Percentiles rank a stretch among this genome's conserved stretches.
Evolutionary conservation across 1,284 basidiomycete species (phyloP).

Genomic region (Ceratobasidium sp.): DNA sequence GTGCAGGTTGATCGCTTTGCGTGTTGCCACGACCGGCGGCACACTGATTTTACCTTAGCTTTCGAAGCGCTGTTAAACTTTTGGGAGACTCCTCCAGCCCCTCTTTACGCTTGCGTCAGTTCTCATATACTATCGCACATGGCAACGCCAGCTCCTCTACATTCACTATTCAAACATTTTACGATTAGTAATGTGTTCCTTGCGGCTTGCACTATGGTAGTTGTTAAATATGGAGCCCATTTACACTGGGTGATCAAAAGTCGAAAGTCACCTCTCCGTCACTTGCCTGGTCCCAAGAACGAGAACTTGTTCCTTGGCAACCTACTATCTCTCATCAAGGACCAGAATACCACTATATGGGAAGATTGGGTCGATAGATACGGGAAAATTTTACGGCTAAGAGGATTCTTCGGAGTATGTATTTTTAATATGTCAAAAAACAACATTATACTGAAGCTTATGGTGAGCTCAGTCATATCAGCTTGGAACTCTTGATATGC

Average conservation of each 20-base stretch:
- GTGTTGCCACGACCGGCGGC: background rate
- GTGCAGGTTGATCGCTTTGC: background rate
- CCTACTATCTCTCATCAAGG: slow-evolving; percentile 2
- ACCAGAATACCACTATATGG: background rate
- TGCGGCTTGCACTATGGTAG: background rate
- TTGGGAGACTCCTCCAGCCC: background rate
- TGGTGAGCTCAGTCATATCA: slow-evolving; percentile 2
- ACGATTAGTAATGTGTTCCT: background rate
- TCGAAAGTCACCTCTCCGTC: slow-evolving; percentile 27
- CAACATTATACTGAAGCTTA: background rate
- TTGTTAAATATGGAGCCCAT: background rate
- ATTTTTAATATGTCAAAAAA: background rate
- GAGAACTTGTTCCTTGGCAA: slow-evolving; percentile 36
- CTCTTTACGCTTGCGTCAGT: background rate
- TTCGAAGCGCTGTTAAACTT: background rate
- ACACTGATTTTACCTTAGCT: background rate
- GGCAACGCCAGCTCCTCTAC: background rate
- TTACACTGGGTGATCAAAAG: background rate
- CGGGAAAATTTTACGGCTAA: slow-evolving; percentile 37
- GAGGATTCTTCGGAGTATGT: slow-evolving; percentile 41
- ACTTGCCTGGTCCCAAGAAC: slow-evolving; percentile 26
- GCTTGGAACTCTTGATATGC: slow-evolving; percentile 36
- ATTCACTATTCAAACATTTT: background rate
- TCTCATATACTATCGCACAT: background rate
- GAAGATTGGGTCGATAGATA: slow-evolving; percentile 41